Evolutionary conservation across 2,329 filamentous ascomycete species (phyloP), one percentile per base, ranked within the genome.

Genomic region (Coniochaeta sp.): DNA sequence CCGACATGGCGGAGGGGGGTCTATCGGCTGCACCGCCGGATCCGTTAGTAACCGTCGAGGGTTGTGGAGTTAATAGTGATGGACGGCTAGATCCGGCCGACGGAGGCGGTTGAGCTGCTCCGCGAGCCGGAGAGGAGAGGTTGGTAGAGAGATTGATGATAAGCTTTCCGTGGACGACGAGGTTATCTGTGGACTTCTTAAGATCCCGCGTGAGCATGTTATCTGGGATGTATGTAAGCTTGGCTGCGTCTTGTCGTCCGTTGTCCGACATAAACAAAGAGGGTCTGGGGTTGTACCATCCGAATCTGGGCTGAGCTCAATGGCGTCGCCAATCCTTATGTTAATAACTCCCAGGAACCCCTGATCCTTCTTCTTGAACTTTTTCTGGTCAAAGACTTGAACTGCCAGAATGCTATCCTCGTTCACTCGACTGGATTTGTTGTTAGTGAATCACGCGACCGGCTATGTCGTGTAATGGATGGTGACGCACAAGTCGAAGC

Each of bases 311-410:
- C 89, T 86, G 58, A 99, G 76, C 67, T 96, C 92, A 61, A 99
- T 90, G 33, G 94, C 87, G 77, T 95, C 91, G 62, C 94, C 94
- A 60, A 99, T 87, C 53, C 91, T 86, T 62, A 99, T 87, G 68
- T 99, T 99, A 65, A 99, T 96, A 51, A 99, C 94, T 53, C 94
- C 94, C 6, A 99, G 78, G 66, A 99, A 99, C 8, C 94, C 94
- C 69, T 99, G 94, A 62, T 99, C 94, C 90, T 97, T 99, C 83
- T 99, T 99, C 79, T 99, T 99, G 76, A 99, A 99, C 75, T 99
- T 99, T 77, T 96, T 96, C 73, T 99, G 94, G 71, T 99, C 94
- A 67, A 99, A 99, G 51, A 99, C 96, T 67, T 99, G 94, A 46
- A 99, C 91, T 7, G 94, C 94, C 47, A 99, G 79, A 64, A 99